Conservation (phyloP, 2,329 filamentous ascomycete genomes). For the Verticillium tricorpus region DNA sequence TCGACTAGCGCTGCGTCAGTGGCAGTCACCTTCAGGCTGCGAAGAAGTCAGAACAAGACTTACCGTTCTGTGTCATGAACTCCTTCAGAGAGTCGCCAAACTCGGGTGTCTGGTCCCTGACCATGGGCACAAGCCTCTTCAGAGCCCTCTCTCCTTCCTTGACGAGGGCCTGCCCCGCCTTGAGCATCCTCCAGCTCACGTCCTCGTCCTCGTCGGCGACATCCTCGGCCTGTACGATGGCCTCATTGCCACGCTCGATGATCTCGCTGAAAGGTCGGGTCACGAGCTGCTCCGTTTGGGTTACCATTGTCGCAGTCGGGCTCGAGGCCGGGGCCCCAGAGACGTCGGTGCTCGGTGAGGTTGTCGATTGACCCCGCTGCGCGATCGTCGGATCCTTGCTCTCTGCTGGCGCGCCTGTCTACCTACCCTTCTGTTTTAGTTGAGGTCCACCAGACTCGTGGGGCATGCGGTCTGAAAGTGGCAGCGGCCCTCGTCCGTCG, state of each 20-base stretch:
- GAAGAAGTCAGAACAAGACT: not conserved
- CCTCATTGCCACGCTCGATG: constrained; percentile 29
- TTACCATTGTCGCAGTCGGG: not conserved
- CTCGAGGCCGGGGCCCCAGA: not conserved
- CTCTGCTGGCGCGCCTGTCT: not conserved
- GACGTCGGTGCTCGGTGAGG: not conserved
- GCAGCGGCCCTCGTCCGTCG: not conserved
- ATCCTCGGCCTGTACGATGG: constrained; percentile 26
- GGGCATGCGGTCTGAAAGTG: not conserved
- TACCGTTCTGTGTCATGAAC: constrained; percentile 28
- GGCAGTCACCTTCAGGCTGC: not conserved
- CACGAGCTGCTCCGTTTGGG: not conserved
- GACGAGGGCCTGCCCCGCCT: constrained; percentile 25
- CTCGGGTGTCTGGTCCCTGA: constrained; percentile 29
- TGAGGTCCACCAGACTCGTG: not conserved
- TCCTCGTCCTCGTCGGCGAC: constrained; percentile 16
- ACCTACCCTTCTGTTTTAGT: not conserved
- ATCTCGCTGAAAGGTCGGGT: constrained; percentile 30
- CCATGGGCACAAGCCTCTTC: constrained; percentile 30
- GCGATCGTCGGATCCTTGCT: not conserved
- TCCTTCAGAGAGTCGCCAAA: constrained; percentile 30
- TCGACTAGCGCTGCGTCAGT: not conserved
- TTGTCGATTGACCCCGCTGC: not conserved
- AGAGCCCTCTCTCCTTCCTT: constrained; percentile 32
- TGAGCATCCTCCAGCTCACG: constrained; percentile 22